These are phyloP conservation scores for Kodamaea kakaduensis DNA, from an alignment of 805 yeast species.

Conservation along the genomic window DNA sequence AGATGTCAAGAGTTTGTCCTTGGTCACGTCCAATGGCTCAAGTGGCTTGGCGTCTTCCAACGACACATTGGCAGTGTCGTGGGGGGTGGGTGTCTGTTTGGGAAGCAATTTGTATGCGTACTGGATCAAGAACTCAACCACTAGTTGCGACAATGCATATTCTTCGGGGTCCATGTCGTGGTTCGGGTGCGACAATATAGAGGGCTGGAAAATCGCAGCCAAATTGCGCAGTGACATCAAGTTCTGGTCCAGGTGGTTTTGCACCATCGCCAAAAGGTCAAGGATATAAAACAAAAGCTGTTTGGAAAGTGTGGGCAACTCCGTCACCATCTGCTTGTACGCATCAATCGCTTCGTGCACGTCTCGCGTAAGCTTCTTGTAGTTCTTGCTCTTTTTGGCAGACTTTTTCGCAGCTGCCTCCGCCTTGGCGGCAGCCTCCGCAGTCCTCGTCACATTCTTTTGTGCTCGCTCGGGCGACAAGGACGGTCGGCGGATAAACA, in stretches of 20 bases:
- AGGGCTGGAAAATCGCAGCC: conserved; percentile 96
- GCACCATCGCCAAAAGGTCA: conserved; percentile 82
- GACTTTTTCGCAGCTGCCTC: conserved; percentile 13
- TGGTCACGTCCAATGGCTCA: not conserved
- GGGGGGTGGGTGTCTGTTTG: conserved; percentile 19
- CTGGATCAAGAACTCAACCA: conserved; percentile 83
- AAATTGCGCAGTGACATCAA: conserved; percentile 90
- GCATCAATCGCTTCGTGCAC: conserved; percentile 65
- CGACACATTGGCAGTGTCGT: too few species aligned
- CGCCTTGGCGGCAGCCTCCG: conserved; percentile 9
- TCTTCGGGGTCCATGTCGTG: conserved; percentile 93
- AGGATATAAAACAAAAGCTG: conserved; percentile 82
- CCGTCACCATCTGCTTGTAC: conserved; percentile 64
- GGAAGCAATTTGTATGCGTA: conserved; percentile 78
- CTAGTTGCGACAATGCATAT: conserved; percentile 80
- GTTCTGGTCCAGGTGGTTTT: conserved; percentile 70
- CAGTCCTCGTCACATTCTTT: not conserved
- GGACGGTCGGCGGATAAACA: conserved; percentile 4
- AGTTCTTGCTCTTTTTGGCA: conserved; percentile 43
- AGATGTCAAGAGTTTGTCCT: not conserved
- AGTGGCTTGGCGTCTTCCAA: not conserved
- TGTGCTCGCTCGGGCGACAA: conserved; percentile 5
- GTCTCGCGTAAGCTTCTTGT: conserved; percentile 58
- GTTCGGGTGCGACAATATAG: conserved; percentile 86
- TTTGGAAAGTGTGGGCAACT: conserved; percentile 71